Evolutionary conservation across 805 yeast genomes (phyloP), one percentile per base, ranked within the genome.

Genomic region (Yarrowia yakushimensis): DNA sequence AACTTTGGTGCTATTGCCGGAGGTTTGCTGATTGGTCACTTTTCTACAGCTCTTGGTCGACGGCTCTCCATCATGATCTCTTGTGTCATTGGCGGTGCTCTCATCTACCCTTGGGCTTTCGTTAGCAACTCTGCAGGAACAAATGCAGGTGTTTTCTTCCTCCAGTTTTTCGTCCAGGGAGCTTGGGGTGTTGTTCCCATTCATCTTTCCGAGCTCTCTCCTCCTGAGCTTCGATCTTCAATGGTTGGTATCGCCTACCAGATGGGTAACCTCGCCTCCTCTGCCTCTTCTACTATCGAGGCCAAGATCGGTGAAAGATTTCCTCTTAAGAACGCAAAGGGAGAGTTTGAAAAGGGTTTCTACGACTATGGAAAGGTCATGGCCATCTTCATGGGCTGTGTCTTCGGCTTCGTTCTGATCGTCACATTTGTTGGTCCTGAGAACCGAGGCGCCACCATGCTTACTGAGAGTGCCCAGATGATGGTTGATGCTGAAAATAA

Each of bases 101-200:
- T 86, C 64, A 76, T 85, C 50, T 86, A 86, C 70, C 88, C 88
- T 27, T 81, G 84, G 77, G 84, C 84, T 3, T 83, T 81, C 69
- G 72, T 71, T 66, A 69, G 76, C 23, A 69, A 69, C 27, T 72
- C 70, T 42, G 78, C 79, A 17, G 80, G 84, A 28, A 78, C 82
- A 64, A 82, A 81, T 64, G 87, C 85, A 22, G 85, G 85, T 1
- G 84, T 75, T 6, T 86, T 86, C 72, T 85, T 85, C 75, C 70
- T 85, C 69, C 88, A 85, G 70, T 80, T 82, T 69, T 81, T 82
- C 63, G 87, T 86, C 9, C 59, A 50, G 59, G 91, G 90, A 30
- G 85, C 85, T 3, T 87, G 89, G 87, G 90, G 91, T 65, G 82
- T 86, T 50, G 77, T 83, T 15, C 89, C 91, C 17, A 80, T 85